Base-by-base conservation (phyloP, 164 flowering plant species). In the Sedum album region DNA sequence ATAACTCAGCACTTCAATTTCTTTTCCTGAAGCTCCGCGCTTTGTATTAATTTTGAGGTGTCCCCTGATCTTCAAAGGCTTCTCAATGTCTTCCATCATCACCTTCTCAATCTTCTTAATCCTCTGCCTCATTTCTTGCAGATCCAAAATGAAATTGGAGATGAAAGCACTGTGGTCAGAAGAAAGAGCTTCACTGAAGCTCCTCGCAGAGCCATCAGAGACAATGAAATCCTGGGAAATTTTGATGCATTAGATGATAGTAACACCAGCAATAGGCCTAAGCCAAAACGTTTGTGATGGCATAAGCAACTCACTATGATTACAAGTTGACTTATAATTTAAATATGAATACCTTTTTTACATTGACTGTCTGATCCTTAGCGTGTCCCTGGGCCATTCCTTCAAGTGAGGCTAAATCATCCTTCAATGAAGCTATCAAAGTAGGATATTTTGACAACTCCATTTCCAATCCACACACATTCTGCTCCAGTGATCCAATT, bases 51-150 rank as follows among this genome's bases (percentile, higher is more conserved):
- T 44, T 31, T 68, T 74, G 2, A 63, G 26, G 6, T 61, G 71
- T 75, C 69, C 83, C 65, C 69, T n/a, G n/a, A n/a, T 80, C 69
- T 21, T 68, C 44, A 60, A 44, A 48, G 78, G 73, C 74, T 68
- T 81, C 41, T 79, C 80, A 67, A 67, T 74, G 69, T 85, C 85
- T 67, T 75, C 69, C 65, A 82, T 64, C 44, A 82, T 67, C 39
- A 82, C 76, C 67, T 82, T 83, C 64, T 84, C 89, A 72, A 90
- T 80, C 44, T 79, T 84, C 78, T 80, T 80, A 41, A 91, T 78
- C 72, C 81, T 81, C 25, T 51, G 66, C 69, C 80, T 82, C 74
- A 91, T 72, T 66, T 78, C 77, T 75, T 74, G 84, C 84, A 95
- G 76, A 69, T 82, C 83, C n/a, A 72, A 69, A 57, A 86, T 71